Evolutionary conservation across 2,329 filamentous ascomycete genomes (phyloP), one percentile per base, ranked within the genome.

Genomic region (Exophiala mesophila): DNA sequence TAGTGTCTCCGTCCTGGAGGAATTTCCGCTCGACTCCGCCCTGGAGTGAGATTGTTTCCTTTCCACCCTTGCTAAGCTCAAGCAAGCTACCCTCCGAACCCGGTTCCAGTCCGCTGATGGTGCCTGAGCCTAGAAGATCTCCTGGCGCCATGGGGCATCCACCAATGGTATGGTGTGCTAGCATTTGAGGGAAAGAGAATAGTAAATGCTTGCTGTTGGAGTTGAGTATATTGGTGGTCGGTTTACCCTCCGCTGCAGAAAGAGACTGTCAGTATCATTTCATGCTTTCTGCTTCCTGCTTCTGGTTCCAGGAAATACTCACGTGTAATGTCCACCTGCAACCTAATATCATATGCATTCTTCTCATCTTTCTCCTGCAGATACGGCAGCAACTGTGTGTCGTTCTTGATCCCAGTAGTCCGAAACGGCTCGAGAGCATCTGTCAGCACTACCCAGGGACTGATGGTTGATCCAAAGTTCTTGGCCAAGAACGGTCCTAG

Each of bases 161-260:
- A 1, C 82, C 84, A 34, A 86, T 74, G 1, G 82, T 80, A 59
- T 90, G 85, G 60, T 90, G 85, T 1, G 85, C 77, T 29, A 90
- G 70, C 84, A 89, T 88, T 61, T 90, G 85, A 3, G 83, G 77
- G 65, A 89, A 90, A 0, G 83, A 88, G 73, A 80, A 90, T n/a
- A 90, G 70, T 8, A 90, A 69, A 56, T 89, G 76, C 52, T 71
- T 76, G 7, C 80, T 76, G 44, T 73, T 82, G 47, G 73, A 82
- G 48, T 65, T 72, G 1, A 74, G 70, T 34, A 89, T 74, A 0
- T 75, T 77, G 0, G 76, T 79, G 0, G 73, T 66, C 36, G 68
- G 66, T 20, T 73, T 73, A 7, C 70, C 48, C 59, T 69, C 45
- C 64, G 51, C 53, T 57, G 20, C 5, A 20, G 15, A n/a, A 20